These are phyloP conservation scores for Chamaecyparis obtusa DNA, from an alignment of 75 land plant genomes.

Conservation along the genomic window DNA sequence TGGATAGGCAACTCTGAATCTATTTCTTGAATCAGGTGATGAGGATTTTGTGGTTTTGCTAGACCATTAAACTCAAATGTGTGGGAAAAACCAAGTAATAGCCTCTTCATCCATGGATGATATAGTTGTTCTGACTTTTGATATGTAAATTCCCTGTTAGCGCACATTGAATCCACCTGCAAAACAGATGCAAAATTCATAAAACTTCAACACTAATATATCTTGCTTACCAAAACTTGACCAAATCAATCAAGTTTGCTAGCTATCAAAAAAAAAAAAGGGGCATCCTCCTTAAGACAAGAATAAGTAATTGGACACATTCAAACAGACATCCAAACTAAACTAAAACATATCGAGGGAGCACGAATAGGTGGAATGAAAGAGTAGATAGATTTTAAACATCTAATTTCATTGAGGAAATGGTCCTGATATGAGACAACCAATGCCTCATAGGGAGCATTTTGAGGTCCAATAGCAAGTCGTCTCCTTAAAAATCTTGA, in stretches of 20 bases:
- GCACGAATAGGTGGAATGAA: constrained; percentile 88
- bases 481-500: constrained; percentile 47
- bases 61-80: constrained; percentile 95
- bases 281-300: neutral
- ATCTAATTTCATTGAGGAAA: constrained; percentile 40
- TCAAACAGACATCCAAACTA: neutral
- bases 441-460: constrained; percentile 69
- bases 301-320: neutral
- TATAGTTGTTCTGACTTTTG: constrained; percentile 69
- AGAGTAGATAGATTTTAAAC: constrained; percentile 67
- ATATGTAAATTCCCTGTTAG: constrained; percentile 78
- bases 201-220: neutral
- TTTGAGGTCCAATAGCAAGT: constrained; percentile 45
- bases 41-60: constrained; percentile 52
- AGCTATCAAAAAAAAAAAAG: neutral
- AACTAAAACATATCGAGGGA: constrained; percentile 64
- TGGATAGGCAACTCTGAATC: constrained; percentile 42
- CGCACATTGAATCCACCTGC: constrained; percentile 71
- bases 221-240: neutral
- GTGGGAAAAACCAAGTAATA: constrained; percentile 80
- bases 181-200: constrained; percentile 10
- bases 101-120: constrained; percentile 79
- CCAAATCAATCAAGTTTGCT: neutral
- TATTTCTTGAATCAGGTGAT: constrained; percentile 68
- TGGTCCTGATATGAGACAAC: constrained; percentile 67